Conservation (phyloP, 2,329 filamentous ascomycete genomes). For the Metarhizium robertsii region DNA sequence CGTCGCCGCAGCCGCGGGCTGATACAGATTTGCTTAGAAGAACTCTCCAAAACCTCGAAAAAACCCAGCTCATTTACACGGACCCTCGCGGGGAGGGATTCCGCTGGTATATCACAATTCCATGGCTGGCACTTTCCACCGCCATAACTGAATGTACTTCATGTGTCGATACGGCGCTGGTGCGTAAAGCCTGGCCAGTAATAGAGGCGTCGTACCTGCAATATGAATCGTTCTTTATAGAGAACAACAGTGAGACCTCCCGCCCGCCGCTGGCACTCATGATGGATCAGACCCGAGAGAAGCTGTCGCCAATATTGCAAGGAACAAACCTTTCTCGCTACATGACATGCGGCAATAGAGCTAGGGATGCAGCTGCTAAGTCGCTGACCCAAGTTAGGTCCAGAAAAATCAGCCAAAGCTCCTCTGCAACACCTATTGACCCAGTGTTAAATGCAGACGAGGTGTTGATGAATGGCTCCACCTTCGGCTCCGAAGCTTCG, state of each 20-base stretch:
- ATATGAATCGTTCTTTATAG: background rate
- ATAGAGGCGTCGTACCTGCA: slow-evolving; percentile 7
- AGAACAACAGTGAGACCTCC: background rate
- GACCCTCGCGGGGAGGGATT: slow-evolving; percentile 9
- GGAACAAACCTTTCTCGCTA: too few species aligned
- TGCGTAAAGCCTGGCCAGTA: slow-evolving; percentile 6
- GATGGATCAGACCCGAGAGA: too few species aligned
- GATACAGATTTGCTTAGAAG: slow-evolving; percentile 4
- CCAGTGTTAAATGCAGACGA: too few species aligned
- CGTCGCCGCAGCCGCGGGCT: background rate
- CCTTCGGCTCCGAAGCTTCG: too few species aligned
- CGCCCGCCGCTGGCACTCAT: too few species aligned
- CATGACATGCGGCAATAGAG: too few species aligned
- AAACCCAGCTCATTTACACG: slow-evolving; percentile 5
- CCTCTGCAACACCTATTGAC: too few species aligned
- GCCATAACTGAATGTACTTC: slow-evolving; percentile 8
- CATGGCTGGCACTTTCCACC: slow-evolving; percentile 8
- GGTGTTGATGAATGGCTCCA: too few species aligned
- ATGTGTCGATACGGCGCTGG: slow-evolving; percentile 3
- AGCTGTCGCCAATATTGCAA: too few species aligned
- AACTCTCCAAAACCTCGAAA: slow-evolving; percentile 2
- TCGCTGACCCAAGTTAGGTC: too few species aligned
- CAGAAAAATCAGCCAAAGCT: too few species aligned
- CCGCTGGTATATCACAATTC: slow-evolving; percentile 7
- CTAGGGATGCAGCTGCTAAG: too few species aligned